A percentile compares a stretch with the other conserved stretches of the same genome.
Conservation (phyloP, 495 filamentous ascomycete species). For the Aspergillus wentii region DNA sequence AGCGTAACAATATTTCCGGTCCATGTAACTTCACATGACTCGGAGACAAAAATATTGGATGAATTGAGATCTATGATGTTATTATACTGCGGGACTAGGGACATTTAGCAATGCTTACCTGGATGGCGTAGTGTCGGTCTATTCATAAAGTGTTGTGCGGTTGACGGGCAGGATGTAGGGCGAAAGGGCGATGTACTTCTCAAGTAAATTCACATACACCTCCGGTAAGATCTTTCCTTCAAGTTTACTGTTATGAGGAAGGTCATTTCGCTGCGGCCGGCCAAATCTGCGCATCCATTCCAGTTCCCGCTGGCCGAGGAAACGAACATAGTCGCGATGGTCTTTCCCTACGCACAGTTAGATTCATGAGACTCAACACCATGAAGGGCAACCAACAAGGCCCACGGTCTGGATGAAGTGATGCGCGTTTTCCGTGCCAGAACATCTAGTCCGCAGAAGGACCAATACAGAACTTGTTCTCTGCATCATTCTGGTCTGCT, state of each 20-base stretch:
- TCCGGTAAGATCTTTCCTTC: background rate
- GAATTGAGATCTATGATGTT: background rate
- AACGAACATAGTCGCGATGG: background rate
- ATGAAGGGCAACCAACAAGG: background rate
- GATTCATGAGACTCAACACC: background rate
- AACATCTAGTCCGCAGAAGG: background rate
- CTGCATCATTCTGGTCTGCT: background rate
- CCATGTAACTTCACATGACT: background rate
- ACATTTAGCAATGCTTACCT: background rate
- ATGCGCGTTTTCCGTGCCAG: background rate
- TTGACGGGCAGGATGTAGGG: background rate
- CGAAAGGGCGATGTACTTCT: background rate
- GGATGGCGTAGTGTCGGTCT: background rate
- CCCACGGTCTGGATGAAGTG: background rate
- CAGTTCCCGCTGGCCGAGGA: background rate
- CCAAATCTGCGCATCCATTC: background rate
- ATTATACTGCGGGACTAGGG: background rate
- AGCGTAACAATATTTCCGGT: constrained; percentile 2
- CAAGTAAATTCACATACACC: background rate
- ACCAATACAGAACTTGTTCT: background rate
- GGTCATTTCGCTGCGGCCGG: background rate
- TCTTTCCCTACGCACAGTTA: background rate
- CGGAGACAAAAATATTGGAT: background rate
- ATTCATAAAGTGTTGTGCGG: background rate
- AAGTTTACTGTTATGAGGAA: background rate